Evolutionary conservation across 805 yeast genomes (phyloP).

Genomic region (Candida jianshihensis): DNA sequence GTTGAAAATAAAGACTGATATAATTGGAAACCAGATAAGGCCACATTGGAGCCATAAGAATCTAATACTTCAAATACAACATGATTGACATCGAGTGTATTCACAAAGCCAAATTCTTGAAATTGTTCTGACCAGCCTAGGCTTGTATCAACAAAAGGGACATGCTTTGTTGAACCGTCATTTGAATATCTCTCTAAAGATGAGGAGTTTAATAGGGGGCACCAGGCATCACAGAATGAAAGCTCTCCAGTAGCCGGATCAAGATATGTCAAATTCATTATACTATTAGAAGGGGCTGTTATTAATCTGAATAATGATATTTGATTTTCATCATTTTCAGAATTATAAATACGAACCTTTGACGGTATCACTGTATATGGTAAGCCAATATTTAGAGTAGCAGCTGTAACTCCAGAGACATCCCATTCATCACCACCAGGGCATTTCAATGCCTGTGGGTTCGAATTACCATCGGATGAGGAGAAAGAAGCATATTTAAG

Average conservation of each 20-base stretch:
- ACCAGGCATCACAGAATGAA: conserved; percentile 76
- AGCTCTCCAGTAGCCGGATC: conserved; percentile 62
- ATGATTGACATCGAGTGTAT: conserved; percentile 52
- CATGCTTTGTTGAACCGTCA: conserved; percentile 3
- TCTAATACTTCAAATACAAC: conserved; percentile 57
- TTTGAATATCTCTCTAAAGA: conserved; percentile 22
- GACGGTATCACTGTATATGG: conserved; percentile 58
- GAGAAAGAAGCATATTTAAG: conserved; percentile 48
- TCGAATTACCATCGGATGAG: conserved; percentile 31
- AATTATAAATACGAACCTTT: conserved; percentile 64
- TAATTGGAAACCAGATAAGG: conserved; percentile 65
- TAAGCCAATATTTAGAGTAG: conserved; percentile 58
- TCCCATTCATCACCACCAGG: conserved; percentile 56
- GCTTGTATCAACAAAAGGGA: conserved; percentile 26
- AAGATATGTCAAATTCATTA: conserved; percentile 83
- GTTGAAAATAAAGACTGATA: conserved; percentile 48
- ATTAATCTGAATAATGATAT: conserved; percentile 62
- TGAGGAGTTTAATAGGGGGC: conserved; percentile 54
- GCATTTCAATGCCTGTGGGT: conserved; percentile 33
- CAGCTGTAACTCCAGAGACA: conserved; percentile 39
- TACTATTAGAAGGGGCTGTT: conserved; percentile 75
- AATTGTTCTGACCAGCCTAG: conserved; percentile 36
- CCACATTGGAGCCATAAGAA: conserved; percentile 66
- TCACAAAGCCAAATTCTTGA: conserved; percentile 79
- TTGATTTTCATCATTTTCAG: conserved; percentile 36